These are phyloP conservation scores for Camellia lanceoleosa DNA, from an alignment of 148 eudicot genomes.

Conservation along the genomic window DNA sequence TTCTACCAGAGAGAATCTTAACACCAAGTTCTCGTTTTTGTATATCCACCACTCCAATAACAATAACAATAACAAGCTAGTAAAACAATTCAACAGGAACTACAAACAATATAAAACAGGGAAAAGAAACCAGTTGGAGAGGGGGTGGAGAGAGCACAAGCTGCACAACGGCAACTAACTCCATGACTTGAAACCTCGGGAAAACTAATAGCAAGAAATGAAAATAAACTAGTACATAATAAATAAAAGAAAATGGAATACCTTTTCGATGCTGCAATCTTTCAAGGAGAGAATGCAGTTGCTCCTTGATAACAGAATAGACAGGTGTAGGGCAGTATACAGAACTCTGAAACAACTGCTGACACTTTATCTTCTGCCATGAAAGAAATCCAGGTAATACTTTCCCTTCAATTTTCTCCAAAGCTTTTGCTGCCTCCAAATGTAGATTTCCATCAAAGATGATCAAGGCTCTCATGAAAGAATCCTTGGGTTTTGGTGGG, in stretches of 20 bases:
- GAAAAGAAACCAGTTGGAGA: background rate
- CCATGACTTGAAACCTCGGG: background rate
- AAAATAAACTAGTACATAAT: background rate
- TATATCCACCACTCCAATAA: background rate
- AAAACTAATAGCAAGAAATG: background rate
- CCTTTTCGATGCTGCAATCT: constrained; percentile 52
- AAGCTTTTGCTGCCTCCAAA: constrained; percentile 94
- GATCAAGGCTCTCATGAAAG: constrained; percentile 60
- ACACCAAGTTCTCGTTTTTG: background rate
- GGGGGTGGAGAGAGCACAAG: background rate
- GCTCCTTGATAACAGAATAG: constrained; percentile 52
- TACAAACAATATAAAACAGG: background rate
- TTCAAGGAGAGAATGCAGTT: constrained; percentile 48
- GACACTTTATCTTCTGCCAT: constrained; percentile 91
- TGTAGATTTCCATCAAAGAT: constrained; percentile 80
- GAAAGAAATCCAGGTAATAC: constrained; percentile 64
- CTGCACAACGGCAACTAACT: background rate
- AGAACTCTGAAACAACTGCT: constrained; percentile 69
- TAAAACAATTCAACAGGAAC: background rate
- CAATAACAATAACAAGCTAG: background rate
- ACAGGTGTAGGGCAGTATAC: constrained; percentile 68
- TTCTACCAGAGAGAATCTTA: background rate
- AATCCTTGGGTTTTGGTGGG: constrained; percentile 57
- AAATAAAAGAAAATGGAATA: constrained; percentile 21
- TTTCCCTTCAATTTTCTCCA: constrained; percentile 85